Conservation (phyloP, 2,329 filamentous ascomycete genomes). For the Apiospora pterosperma region DNA sequence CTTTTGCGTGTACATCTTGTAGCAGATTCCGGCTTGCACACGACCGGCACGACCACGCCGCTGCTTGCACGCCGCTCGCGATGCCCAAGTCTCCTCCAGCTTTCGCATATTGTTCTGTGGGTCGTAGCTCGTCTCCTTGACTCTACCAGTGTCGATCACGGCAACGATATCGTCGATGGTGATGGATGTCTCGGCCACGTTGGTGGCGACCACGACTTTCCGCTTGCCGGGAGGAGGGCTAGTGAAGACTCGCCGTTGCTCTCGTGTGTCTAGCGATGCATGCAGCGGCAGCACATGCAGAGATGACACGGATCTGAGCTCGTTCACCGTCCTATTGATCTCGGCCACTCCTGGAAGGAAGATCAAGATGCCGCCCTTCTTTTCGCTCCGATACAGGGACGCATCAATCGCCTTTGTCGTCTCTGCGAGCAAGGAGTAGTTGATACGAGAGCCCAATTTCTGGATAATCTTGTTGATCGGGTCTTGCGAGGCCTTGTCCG, state of each 20-base stretch:
- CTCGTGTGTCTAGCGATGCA: slow-evolving; percentile 82
- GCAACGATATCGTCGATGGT: slow-evolving; percentile 97
- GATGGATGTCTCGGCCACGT: slow-evolving; percentile 97
- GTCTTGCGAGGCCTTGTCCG: slow-evolving; percentile 44
- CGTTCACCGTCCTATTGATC: slow-evolving; percentile 76
- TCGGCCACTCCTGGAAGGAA: slow-evolving; percentile 91
- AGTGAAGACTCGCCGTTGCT: slow-evolving; percentile 85
- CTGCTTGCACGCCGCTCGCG: slow-evolving; percentile 89
- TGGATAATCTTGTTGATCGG: slow-evolving; percentile 68
- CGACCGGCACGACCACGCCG: slow-evolving; percentile 88
- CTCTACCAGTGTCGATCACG: slow-evolving; percentile 90
- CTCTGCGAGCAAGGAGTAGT: slow-evolving; percentile 81
- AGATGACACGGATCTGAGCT: slow-evolving; percentile 57
- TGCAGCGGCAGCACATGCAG: slow-evolving; percentile 85
- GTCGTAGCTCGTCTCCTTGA: slow-evolving; percentile 96
- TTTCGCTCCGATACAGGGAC: slow-evolving; percentile 60
- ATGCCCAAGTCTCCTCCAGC: slow-evolving; percentile 93
- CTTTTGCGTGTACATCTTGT: slow-evolving; percentile 88
- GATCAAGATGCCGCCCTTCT: slow-evolving; percentile 86
- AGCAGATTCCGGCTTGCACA: slow-evolving; percentile 87
- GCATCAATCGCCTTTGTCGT: slow-evolving; percentile 79
- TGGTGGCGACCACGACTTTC: slow-evolving; percentile 92
- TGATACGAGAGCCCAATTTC: slow-evolving; percentile 77
- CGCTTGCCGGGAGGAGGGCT: slow-evolving; percentile 73
- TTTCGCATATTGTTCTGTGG: slow-evolving; percentile 90